A percentile compares a stretch with the other conserved stretches of the same genome.
Conservation (phyloP, 2,329 filamentous ascomycete genomes). For the Cladosporium sp. region DNA sequence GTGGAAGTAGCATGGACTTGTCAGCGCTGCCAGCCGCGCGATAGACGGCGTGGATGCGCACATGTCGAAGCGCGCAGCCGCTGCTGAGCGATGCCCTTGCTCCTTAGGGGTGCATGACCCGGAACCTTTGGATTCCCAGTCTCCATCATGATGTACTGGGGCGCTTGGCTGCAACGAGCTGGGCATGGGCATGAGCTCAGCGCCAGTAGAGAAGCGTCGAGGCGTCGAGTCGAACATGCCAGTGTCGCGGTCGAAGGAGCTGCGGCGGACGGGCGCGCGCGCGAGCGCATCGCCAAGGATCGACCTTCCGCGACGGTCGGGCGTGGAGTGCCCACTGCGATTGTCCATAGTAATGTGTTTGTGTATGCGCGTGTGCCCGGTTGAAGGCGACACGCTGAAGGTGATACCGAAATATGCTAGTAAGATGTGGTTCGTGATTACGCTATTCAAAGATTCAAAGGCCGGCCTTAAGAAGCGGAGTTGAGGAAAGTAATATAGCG, state of each 20-base stretch:
- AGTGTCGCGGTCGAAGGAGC: constrained; percentile 37
- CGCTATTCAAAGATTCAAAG: constrained; percentile 1
- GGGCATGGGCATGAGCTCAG: constrained; percentile 37
- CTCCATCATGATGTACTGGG: constrained; percentile 33
- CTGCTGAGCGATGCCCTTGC: constrained; percentile 31
- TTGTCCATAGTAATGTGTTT: constrained; percentile 8
- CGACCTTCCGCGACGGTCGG: constrained; percentile 17
- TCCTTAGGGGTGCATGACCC: constrained; percentile 30
- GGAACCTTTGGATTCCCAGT: constrained; percentile 18
- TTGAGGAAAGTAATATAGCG: neutral
- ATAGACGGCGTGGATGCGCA: constrained; percentile 35
- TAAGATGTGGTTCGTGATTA: constrained; percentile 6
- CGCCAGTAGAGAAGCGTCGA: constrained; percentile 38
- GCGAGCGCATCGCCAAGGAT: constrained; percentile 33
- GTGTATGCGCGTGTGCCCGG: neutral
- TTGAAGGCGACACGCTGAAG: neutral
- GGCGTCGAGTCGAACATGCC: constrained; percentile 37
- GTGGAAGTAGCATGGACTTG: constrained; percentile 97
- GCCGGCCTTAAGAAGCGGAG: constrained; percentile 8
- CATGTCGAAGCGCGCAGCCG: constrained; percentile 33
- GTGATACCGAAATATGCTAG: neutral
- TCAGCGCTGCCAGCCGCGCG: constrained; percentile 64
- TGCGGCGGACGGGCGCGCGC: constrained; percentile 32
- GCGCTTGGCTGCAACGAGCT: constrained; percentile 21
- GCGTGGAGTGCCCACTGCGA: constrained; percentile 19